phyloP scores from a whole-genome alignment of 371 early-diverging fungal species.

The Umbelopsis sp. region DNA sequence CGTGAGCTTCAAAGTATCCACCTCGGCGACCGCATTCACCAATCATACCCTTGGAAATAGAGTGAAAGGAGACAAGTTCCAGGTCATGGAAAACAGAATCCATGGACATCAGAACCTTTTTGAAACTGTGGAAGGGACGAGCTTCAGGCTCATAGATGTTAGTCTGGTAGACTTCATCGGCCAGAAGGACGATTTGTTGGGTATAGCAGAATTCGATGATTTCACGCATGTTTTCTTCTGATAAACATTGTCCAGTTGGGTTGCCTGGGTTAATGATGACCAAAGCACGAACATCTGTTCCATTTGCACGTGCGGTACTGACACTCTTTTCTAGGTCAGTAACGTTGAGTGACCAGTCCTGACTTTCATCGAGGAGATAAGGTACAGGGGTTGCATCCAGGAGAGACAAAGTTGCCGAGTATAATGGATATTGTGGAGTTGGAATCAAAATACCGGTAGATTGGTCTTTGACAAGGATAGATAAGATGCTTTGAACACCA shows the following conservation, averaged over 20 bases:
- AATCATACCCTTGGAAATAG: slow-evolving; percentile 96
- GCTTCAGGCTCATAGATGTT: slow-evolving; percentile 83
- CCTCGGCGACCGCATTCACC: slow-evolving; percentile 99
- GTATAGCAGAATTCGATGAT: slow-evolving; percentile 86
- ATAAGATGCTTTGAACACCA: slow-evolving; percentile 89
- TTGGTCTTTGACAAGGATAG: slow-evolving; percentile 74
- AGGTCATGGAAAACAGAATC: slow-evolving; percentile 59
- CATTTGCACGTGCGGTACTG: slow-evolving; percentile 67
- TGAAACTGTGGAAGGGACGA: slow-evolving; percentile 94
- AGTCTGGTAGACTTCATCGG: slow-evolving; percentile 98
- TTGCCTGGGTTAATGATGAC: slow-evolving; percentile 98
- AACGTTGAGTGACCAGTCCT: slow-evolving; percentile 81
- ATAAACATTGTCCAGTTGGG: slow-evolving; percentile 94
- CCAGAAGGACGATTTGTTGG: slow-evolving; percentile 84
- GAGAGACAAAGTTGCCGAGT: slow-evolving; percentile 92
- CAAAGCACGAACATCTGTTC: slow-evolving; percentile 89
- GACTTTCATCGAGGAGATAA: slow-evolving; percentile 88
- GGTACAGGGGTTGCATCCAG: slow-evolving; percentile 84
- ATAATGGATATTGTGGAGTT: slow-evolving; percentile 98
- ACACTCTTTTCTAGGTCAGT: slow-evolving; percentile 67
- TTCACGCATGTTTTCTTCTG: slow-evolving; percentile 81
- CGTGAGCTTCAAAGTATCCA: slow-evolving; percentile 94
- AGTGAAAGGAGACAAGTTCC: slow-evolving; percentile 96
- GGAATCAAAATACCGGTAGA: slow-evolving; percentile 96
- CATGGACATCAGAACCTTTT: slow-evolving; percentile 82